Conservation (phyloP, 371 early-diverging fungal species). For the Actinomortierella ambigua region DNA sequence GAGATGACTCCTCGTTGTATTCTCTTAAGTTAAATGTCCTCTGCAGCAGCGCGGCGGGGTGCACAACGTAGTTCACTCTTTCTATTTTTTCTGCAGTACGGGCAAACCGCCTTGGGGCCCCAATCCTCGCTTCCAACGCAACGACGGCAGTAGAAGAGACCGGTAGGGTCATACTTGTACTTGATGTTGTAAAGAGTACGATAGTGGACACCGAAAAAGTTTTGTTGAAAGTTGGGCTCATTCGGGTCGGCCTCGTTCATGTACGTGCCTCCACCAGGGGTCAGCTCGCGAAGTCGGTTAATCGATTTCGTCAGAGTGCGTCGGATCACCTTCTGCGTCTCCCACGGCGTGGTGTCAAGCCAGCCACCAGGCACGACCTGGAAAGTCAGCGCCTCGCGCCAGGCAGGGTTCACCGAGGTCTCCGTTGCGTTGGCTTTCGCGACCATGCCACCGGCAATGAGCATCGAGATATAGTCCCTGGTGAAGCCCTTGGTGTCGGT, state of each 20-base stretch:
- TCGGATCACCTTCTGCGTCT: not conserved
- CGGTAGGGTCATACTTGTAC: constrained; percentile 48
- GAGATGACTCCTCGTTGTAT: too few species aligned
- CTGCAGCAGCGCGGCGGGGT: too few species aligned
- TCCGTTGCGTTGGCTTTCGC: constrained; percentile 11
- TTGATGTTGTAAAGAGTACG: constrained; percentile 46
- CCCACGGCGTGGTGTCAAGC: constrained; percentile 18
- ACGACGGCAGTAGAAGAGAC: constrained; percentile 37
- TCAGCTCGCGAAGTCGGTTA: constrained; percentile 21
- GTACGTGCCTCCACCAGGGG: constrained; percentile 41
- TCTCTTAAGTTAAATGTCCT: too few species aligned
- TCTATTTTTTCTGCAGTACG: too few species aligned
- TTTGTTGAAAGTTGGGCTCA: constrained; percentile 48
- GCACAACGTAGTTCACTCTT: too few species aligned
- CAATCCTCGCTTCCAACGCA: constrained; percentile 41
- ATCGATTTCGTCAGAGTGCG: constrained; percentile 12
- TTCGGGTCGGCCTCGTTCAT: constrained; percentile 47
- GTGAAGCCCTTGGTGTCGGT: not conserved
- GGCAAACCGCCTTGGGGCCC: too few species aligned
- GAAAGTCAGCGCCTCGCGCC: constrained; percentile 44
- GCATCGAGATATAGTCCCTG: constrained; percentile 6
- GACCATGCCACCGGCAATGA: constrained; percentile 27
- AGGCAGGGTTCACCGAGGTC: constrained; percentile 42
- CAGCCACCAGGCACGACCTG: constrained; percentile 24
- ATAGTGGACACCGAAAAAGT: constrained; percentile 55